Base-by-base conservation (phyloP, 2,329 filamentous ascomycete genomes). In the Talaromyces sp. region DNA sequence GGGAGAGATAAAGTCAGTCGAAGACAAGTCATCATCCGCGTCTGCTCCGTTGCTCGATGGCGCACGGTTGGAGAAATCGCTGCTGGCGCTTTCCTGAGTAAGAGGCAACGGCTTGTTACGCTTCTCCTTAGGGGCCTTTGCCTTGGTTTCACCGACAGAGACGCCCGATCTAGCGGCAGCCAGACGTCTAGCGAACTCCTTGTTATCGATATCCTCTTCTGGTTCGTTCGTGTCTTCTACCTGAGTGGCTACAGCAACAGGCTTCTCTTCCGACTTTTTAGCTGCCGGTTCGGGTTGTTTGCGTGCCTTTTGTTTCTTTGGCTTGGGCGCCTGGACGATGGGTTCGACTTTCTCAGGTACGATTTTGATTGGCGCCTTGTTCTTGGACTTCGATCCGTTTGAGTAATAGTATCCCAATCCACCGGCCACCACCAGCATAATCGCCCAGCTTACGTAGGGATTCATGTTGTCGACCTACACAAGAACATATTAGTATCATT, bases 11-110 rank as follows among this genome's bases (percentile, higher is more conserved):
- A 82, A 65, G 85, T 66, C 64, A 25, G 59, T 83, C 7, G 90
- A 83, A 2, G 92, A 93, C 72, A 89, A 82, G 72, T 96, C 92
- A 72, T 96, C 91, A 72, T 95, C 92, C 15, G 89, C 91, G 74
- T 94, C 91, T 34, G 84, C 89, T 61, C 87, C 91, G 53, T 87
- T 86, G 62, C 88, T 89, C 3, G 91, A 93, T 0, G 91, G 91
- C 6, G 86, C 83, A 59, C 86, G 83, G 13, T 86, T 88, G 36
- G 83, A 82, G 68, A 84, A 77, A 51, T 78, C 77, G 43, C 80
- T 78, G 65, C 68, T 71, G 82, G 81, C 76, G 85, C 81, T 73
- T 85, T 84, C 71, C 68, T 70, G 71, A 15, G 60, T 49, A 29
- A 43, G 29, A 45, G 65, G 38, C 47, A 70, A 58, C 51, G 74